Conservation (phyloP, 2,329 filamentous ascomycete species). For the Fusarium dlaminii region DNA sequence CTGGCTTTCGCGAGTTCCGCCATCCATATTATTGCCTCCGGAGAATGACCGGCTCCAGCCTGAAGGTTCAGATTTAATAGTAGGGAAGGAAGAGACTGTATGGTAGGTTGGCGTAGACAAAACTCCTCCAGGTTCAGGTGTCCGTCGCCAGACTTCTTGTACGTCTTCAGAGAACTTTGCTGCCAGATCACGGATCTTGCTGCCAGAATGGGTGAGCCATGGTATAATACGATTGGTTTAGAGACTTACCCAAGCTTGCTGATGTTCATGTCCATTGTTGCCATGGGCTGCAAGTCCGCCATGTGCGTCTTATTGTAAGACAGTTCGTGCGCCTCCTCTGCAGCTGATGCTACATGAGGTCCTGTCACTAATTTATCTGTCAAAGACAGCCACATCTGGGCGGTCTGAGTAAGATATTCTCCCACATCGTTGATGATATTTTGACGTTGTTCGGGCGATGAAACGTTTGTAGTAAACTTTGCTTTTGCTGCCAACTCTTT, state of each 20-base stretch:
- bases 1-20: slow-evolving; percentile 31
- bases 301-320: slow-evolving; percentile 37
- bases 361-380: slow-evolving; percentile 48
- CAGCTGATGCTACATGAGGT: slow-evolving; percentile 45
- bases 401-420: slow-evolving; percentile 49
- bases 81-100: slow-evolving; percentile 37
- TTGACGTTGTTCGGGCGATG: slow-evolving; percentile 30
- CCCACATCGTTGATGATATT: slow-evolving; percentile 49
- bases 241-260: slow-evolving; percentile 47
- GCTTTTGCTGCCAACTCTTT: slow-evolving; percentile 35
- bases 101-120: slow-evolving; percentile 26
- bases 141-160: slow-evolving; percentile 45
- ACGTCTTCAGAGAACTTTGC: slow-evolving; percentile 49
- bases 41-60: slow-evolving; percentile 26
- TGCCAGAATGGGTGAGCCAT: slow-evolving; percentile 33
- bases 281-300: slow-evolving; percentile 44
- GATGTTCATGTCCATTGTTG: slow-evolving; percentile 47
- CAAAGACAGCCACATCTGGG: slow-evolving; percentile 46
- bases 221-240: background rate
- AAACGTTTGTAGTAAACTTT: slow-evolving; percentile 8
- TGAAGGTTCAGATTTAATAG: slow-evolving; percentile 35
- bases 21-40: slow-evolving; percentile 33
- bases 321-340: slow-evolving; percentile 42
- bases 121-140: slow-evolving; percentile 16
- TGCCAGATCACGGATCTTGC: slow-evolving; percentile 49